Evolutionary conservation across 2,329 filamentous ascomycete species (phyloP).

Genomic region (Elsinoe australis): DNA sequence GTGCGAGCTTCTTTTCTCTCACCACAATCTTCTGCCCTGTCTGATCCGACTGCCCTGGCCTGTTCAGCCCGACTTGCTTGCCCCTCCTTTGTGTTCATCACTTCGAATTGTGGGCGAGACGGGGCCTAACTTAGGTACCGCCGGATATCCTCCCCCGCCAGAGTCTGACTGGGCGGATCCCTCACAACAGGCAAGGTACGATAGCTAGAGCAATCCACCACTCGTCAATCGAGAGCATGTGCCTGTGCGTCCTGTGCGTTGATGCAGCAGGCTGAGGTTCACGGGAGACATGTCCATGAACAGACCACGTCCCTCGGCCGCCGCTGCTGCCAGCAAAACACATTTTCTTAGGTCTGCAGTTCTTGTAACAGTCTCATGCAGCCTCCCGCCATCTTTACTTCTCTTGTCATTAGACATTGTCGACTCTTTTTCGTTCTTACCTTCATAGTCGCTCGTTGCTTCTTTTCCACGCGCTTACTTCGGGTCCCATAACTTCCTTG

Average conservation of each 20-base stretch:
- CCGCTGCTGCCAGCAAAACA: conserved; percentile 14
- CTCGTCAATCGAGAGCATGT: neutral
- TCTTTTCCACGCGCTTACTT: conserved; percentile 7
- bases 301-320: conserved; percentile 12
- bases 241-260: conserved; percentile 3
- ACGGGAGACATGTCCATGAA: conserved; percentile 3
- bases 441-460: conserved; percentile 17
- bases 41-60: neutral
- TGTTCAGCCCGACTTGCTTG: neutral
- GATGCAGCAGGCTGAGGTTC: neutral
- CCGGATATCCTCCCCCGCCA: neutral
- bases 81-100: conserved; percentile 6
- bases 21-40: neutral
- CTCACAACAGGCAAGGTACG: conserved; percentile 2
- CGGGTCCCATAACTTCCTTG: neutral
- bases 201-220: neutral
- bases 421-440: neutral
- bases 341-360: conserved; percentile 10
- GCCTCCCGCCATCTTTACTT: conserved; percentile 7
- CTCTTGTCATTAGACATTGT: conserved; percentile 5
- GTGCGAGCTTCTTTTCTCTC: neutral
- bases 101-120: neutral
- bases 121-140: too few species aligned
- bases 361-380: conserved; percentile 15
- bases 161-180: neutral